Evolutionary conservation across 352 stramenopile genomes (phyloP), one percentile per base, ranked within the genome.

Genomic region (Globisporangium cystogenes): DNA sequence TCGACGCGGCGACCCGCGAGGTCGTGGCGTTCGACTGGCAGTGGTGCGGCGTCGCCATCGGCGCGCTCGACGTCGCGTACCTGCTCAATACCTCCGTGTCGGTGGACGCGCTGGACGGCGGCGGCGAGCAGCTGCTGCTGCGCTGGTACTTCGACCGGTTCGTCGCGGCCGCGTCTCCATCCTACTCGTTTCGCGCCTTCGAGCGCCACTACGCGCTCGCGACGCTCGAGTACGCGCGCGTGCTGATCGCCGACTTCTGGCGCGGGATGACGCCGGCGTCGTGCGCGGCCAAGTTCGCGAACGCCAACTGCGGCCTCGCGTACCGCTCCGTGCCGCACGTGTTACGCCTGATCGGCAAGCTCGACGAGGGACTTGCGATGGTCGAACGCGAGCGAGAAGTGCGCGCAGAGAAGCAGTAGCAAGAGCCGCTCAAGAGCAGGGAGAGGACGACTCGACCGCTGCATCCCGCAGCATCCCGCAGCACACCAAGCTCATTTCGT

Each of bases 11-110:
- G 27, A 65, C 71, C 10, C 62, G 68, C 6, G 49, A 72, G 16
- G 76, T 78, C 15, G 68, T 82, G 51, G 78, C 76, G 5, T 90
- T 90, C 42, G 78, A 90, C 58, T 90, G 78, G 78, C 76, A 90
- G 51, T 90, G 78, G 78, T 71, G 58, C 15, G 78, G 78, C 4
- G 48, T 85, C 21, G 78, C 70, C n/a, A 63, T 87, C 8, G 78
- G 76, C 4, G 78, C 60, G 14, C 57, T 84, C 44, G 78, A 90
- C 54, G 76, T 90, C 23, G 75, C 78, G 26, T 85, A 87, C 47
- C 41, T 90, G 21, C 61, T 90, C 45, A 85, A 78, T 60, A 90
- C 78, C 11, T 90, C 76, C 0, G 74, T 83, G 36, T 63, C 46
- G 29, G 75, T 85, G n/a, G 68, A 71, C n/a, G 66, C 72, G 7